phyloP scores from a whole-genome alignment of 2,329 filamentous ascomycete genomes.

The Colletotrichum chrysophilum region DNA sequence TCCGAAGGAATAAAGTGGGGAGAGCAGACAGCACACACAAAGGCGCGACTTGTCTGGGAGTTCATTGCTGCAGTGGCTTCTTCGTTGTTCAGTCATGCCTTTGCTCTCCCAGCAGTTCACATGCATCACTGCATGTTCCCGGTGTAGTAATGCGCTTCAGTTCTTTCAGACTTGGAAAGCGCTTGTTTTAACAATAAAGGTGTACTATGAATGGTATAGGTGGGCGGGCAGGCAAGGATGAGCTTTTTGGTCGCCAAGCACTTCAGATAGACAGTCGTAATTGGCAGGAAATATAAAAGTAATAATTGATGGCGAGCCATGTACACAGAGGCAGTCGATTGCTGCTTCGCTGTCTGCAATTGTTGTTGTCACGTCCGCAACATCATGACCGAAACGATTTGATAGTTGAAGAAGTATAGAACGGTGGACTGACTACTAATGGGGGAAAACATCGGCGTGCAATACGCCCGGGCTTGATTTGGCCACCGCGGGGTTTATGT shows the following conservation, averaged over 20 bases:
- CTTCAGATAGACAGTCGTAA: not conserved
- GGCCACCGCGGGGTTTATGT: too few species aligned
- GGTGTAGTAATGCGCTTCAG: not conserved
- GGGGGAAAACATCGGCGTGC: not conserved
- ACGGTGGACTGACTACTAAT: not conserved
- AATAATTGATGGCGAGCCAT: not conserved
- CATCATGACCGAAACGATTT: not conserved
- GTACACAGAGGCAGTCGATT: not conserved
- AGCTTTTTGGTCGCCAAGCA: not conserved
- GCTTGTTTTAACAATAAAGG: not conserved
- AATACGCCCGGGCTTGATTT: too few species aligned
- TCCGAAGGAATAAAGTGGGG: not conserved
- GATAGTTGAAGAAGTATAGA: not conserved
- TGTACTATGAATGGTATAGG: not conserved
- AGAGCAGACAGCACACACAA: not conserved
- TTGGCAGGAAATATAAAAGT: not conserved
- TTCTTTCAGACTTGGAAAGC: not conserved
- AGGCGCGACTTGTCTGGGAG: not conserved
- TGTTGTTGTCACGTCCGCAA: not conserved
- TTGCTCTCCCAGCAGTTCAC: not conserved
- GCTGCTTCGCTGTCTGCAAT: not conserved
- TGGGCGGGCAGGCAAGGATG: not conserved
- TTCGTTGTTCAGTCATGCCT: not conserved
- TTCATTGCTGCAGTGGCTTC: not conserved
- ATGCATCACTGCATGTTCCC: not conserved